These are phyloP conservation scores for Tolypocladium ovalisporum DNA, from an alignment of 2,329 filamentous ascomycete genomes.

Conservation along the genomic window DNA sequence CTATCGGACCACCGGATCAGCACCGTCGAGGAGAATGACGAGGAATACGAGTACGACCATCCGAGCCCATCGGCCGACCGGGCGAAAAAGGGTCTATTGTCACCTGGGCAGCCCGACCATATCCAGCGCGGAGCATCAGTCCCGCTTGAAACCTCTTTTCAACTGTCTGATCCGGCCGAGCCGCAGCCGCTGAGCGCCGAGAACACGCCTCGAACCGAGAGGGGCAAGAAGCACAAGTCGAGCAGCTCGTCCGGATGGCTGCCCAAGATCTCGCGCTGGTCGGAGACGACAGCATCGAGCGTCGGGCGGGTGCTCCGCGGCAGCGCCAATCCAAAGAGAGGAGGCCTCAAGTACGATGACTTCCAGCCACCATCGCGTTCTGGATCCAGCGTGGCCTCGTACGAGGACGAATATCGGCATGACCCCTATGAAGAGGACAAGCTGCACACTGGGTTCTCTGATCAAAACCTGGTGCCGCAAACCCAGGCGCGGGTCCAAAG, in stretches of 20 bases:
- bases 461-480: slow-evolving; percentile 31
- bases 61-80: slow-evolving; percentile 27
- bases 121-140: slow-evolving; percentile 39
- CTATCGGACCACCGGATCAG: slow-evolving; percentile 74
- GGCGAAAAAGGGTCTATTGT: slow-evolving; percentile 42
- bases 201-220: slow-evolving; percentile 64
- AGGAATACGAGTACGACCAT: slow-evolving; percentile 53
- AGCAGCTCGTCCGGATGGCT: slow-evolving; percentile 68
- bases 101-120: slow-evolving; percentile 41
- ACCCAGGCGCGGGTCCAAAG: slow-evolving; percentile 7
- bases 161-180: slow-evolving; percentile 29
- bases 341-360: slow-evolving; percentile 46
- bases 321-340: slow-evolving; percentile 46
- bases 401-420: slow-evolving; percentile 44
- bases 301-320: slow-evolving; percentile 67
- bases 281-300: slow-evolving; percentile 87
- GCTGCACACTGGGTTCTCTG: slow-evolving; percentile 44
- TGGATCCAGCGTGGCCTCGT: slow-evolving; percentile 60
- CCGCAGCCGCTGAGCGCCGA: slow-evolving; percentile 52
- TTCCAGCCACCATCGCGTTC: slow-evolving; percentile 57
- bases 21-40: slow-evolving; percentile 75
- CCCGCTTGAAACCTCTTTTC: slow-evolving; percentile 48
- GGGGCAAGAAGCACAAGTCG: slow-evolving; percentile 81
- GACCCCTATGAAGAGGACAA: slow-evolving; percentile 50
- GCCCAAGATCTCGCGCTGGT: slow-evolving; percentile 94